Evolutionary conservation across 345 rosid genomes (phyloP).

Genomic region (Syzygium aqueum): DNA sequence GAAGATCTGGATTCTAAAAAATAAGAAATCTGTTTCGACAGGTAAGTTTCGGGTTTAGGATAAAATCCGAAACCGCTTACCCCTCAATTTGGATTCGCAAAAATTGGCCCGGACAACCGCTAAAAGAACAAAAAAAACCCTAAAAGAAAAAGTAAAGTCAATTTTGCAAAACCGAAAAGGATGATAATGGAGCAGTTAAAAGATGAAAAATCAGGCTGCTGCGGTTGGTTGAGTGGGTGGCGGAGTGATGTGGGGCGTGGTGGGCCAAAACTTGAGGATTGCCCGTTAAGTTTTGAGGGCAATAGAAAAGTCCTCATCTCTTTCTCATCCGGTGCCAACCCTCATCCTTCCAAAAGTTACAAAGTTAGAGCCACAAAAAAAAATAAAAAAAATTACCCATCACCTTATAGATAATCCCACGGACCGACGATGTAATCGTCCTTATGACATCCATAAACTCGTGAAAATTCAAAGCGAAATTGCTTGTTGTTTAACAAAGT

Average conservation of each 20-base stretch:
- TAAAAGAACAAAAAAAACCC: too few relatives aligned
- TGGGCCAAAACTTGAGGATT: not conserved
- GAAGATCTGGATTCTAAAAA: too few relatives aligned
- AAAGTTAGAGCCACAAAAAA: not conserved
- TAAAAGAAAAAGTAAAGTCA: too few relatives aligned
- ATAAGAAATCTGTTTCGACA: too few relatives aligned
- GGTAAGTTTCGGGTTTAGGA: too few relatives aligned
- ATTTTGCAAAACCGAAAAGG: too few relatives aligned
- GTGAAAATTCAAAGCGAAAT: not conserved
- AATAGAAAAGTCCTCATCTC: not conserved
- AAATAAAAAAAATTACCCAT: accelerated
- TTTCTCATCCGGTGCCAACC: not conserved
- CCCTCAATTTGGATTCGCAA: too few relatives aligned
- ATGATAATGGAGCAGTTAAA: not conserved
- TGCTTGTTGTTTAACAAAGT: too few relatives aligned
- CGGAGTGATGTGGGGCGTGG: not conserved
- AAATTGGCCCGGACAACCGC: too few relatives aligned
- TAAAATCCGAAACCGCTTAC: too few relatives aligned
- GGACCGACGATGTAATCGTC: not conserved
- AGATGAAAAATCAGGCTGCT: not conserved
- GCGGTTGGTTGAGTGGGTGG: not conserved
- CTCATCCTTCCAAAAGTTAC: not conserved
- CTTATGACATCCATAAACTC: not conserved
- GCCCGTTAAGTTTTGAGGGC: not conserved
- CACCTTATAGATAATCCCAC: not conserved